Conservation (phyloP, 2,329 filamentous ascomycete species). For the Metarhizium anisopliae region DNA sequence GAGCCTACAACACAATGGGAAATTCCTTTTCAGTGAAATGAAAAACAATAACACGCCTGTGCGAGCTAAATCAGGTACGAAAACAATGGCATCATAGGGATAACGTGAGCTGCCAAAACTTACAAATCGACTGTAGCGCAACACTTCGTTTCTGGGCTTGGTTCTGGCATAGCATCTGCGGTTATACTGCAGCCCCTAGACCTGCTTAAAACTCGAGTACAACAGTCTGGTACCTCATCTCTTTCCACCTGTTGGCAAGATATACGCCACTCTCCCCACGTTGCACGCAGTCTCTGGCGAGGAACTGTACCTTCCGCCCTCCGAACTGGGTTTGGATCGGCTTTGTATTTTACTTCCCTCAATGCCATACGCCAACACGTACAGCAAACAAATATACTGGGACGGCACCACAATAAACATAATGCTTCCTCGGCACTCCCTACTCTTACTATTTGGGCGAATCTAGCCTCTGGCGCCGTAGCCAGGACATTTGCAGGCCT, state of each 20-base stretch:
- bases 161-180: conserved; percentile 79
- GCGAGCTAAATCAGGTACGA: conserved; percentile 9
- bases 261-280: conserved; percentile 47
- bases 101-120: not conserved
- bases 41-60: conserved; percentile 6
- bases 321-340: conserved; percentile 84
- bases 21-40: conserved; percentile 1
- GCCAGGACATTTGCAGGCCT: conserved; percentile 83
- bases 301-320: conserved; percentile 89
- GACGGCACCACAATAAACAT: conserved; percentile 12
- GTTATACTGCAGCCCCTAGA: conserved; percentile 91
- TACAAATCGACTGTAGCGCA: conserved; percentile 43
- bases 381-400: conserved; percentile 15
- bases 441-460: conserved; percentile 73
- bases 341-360: conserved; percentile 86
- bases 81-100: not conserved
- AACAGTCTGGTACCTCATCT: conserved; percentile 69
- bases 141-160: conserved; percentile 83
- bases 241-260: conserved; percentile 34
- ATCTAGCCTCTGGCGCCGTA: conserved; percentile 74
- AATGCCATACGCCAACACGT: conserved; percentile 71
- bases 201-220: conserved; percentile 90
- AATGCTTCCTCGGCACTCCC: conserved; percentile 62
- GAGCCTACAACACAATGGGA: not conserved
- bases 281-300: conserved; percentile 73